Percentiles rank a stretch among this genome's conserved stretches.
Evolutionary conservation across 179 eudicot species (phyloP).

Genomic region (Nepenthes alata): DNA sequence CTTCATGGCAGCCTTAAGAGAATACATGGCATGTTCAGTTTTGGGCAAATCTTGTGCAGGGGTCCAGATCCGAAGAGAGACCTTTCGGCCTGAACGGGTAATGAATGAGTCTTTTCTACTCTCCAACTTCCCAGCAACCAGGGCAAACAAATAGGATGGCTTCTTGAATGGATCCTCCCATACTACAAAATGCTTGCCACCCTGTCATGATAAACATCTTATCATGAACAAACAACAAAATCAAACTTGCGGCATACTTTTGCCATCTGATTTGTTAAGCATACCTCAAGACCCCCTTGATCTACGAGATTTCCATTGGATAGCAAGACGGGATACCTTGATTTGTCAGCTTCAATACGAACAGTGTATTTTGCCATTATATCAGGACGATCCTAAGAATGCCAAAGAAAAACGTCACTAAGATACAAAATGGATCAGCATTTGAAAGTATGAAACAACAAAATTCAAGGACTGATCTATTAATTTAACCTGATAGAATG

Average conservation of each 20-base stretch:
- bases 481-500: conserved; percentile 72
- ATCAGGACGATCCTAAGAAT: conserved; percentile 88
- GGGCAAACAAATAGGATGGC: conserved; percentile 90
- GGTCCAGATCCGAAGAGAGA: conserved; percentile 84
- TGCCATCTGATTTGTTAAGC: conserved; percentile 5
- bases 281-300: conserved; percentile 91
- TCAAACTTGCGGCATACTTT: background rate
- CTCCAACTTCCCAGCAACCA: conserved; percentile 88
- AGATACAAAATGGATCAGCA: background rate
- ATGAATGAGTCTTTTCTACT: conserved; percentile 84
- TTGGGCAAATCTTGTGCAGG: conserved; percentile 80
- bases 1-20: conserved; percentile 97
- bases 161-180: conserved; percentile 99
- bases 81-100: conserved; percentile 86
- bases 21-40: conserved; percentile 96
- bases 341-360: conserved; percentile 84
- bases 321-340: conserved; percentile 76
- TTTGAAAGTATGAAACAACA: background rate
- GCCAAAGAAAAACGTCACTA: conserved; percentile 3
- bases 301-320: conserved; percentile 94
- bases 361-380: conserved; percentile 95
- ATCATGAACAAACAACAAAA: conserved; percentile 2
- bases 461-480: background rate
- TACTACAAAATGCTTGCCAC: conserved; percentile 66
- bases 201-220: conserved; percentile 30